Conservation (phyloP, 2,329 filamentous ascomycete species). For the Apiospora phragmitis region DNA sequence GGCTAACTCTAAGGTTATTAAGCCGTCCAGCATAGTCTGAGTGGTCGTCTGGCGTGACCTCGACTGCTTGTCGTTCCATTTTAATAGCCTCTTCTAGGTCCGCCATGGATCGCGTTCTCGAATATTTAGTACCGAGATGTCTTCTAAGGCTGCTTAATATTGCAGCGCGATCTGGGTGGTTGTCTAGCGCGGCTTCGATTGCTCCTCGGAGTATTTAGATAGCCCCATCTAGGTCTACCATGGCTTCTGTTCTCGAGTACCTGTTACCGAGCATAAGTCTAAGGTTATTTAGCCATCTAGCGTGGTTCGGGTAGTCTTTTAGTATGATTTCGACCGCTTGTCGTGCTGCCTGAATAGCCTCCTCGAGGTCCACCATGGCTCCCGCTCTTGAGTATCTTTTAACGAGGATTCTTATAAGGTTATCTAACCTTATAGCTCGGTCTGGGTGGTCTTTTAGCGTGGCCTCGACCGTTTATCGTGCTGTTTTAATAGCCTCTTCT, state of each 20-base stretch:
- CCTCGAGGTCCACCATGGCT: no score
- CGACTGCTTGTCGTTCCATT: not conserved
- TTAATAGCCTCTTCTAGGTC: not conserved
- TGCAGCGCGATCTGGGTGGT: slow-evolving; percentile 10
- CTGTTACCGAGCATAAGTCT: not conserved
- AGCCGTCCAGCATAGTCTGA: not conserved
- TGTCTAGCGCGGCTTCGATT: slow-evolving; percentile 10
- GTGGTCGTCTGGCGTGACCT: slow-evolving; percentile 2
- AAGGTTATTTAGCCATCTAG: no score
- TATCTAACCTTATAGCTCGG: not conserved
- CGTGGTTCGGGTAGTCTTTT: slow-evolving; percentile 5
- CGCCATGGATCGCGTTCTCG: not conserved
- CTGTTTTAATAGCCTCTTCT: slow-evolving; percentile 18
- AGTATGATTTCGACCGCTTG: not conserved
- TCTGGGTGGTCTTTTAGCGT: slow-evolving; percentile 14
- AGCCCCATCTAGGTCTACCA: slow-evolving; percentile 18
- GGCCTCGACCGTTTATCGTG: slow-evolving; percentile 3
- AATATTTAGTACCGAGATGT: not conserved
- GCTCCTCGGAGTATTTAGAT: slow-evolving; percentile 16
- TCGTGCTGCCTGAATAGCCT: no score
- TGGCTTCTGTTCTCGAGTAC: slow-evolving; percentile 10
- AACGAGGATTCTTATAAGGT: no score
- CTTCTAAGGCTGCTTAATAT: not conserved
- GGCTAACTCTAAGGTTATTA: slow-evolving; percentile 7
- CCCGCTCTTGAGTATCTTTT: no score